A percentile compares a stretch with the other conserved stretches of the same genome.
Evolutionary conservation across 345 rosid species (phyloP).

Genomic region (Populus nigra): DNA sequence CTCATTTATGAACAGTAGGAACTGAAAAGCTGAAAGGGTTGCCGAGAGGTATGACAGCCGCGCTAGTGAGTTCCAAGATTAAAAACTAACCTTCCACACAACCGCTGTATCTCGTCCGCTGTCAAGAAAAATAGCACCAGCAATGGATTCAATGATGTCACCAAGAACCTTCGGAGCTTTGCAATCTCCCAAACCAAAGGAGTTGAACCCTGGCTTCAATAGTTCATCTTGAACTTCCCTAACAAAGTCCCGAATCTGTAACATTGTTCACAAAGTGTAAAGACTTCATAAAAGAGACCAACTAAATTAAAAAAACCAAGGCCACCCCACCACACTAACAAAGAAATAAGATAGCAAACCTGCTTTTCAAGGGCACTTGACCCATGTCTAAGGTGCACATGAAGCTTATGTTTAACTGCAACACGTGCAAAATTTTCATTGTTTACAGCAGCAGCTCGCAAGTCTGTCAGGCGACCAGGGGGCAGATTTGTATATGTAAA

Average conservation of each 20-base stretch:
- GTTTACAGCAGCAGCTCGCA: slow-evolving; percentile 98
- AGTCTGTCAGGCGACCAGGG: slow-evolving; percentile 95
- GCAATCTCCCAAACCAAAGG: slow-evolving; percentile 97
- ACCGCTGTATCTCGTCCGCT: slow-evolving; percentile 65
- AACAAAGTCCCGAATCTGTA: slow-evolving; percentile 90
- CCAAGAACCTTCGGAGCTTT: slow-evolving; percentile 99
- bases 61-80: not conserved
- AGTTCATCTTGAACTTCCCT: slow-evolving; percentile 79
- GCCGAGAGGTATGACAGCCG: not conserved
- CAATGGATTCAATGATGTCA: slow-evolving; percentile 91
- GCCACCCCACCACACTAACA: not conserved
- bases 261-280: slow-evolving; percentile 18
- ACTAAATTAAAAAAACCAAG: not conserved
- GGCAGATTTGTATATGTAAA: slow-evolving; percentile 88
- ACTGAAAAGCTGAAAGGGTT: not conserved
- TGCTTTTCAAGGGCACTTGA: slow-evolving; percentile 97
- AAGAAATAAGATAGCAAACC: slow-evolving; percentile 42
- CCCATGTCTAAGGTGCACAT: slow-evolving; percentile 86
- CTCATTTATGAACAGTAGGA: not conserved
- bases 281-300: not conserved
- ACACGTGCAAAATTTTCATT: slow-evolving; percentile 98
- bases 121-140: slow-evolving; percentile 97
- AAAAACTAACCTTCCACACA: slow-evolving; percentile 81
- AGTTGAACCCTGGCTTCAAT: slow-evolving; percentile 83
- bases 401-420: slow-evolving; percentile 92